Conservation (phyloP, 805 yeast genomes). For the Clavispora fructus region DNA sequence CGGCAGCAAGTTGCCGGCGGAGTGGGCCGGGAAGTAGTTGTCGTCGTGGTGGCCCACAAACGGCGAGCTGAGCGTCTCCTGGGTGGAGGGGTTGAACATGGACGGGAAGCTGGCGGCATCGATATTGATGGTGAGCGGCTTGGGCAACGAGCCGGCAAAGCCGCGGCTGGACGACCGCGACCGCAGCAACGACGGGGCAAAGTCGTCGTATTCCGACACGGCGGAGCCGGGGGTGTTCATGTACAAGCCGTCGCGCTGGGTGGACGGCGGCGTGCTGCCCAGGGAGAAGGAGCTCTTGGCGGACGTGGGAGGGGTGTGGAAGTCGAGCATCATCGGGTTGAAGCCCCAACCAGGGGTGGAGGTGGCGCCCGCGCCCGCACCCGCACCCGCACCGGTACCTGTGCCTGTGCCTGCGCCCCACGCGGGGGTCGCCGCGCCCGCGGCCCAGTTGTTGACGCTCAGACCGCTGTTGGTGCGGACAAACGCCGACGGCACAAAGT, state of each 20-base stretch:
- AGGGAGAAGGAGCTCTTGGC: conserved; percentile 26
- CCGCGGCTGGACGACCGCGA: conserved; percentile 12
- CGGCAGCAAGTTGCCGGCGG: conserved; percentile 11
- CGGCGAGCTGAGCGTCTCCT: conserved; percentile 33
- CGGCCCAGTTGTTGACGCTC: conserved; percentile 16
- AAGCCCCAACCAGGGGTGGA: conserved; percentile 15
- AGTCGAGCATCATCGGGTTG: conserved; percentile 37
- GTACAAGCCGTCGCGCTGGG: conserved; percentile 2
- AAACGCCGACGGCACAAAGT: conserved; percentile 38
- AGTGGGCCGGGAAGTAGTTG: conserved; percentile 6
- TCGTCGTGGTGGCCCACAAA: conserved; percentile 27
- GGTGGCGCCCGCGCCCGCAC: conserved; percentile 2
- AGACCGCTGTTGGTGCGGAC: conserved; percentile 20
- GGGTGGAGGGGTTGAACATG: neutral
- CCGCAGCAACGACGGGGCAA: conserved; percentile 10
- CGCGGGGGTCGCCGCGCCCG: no score
- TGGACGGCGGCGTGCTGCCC: conserved; percentile 12
- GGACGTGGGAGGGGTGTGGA: conserved; percentile 36
- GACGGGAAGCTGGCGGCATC: conserved; percentile 21
- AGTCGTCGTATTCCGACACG: conserved; percentile 29
- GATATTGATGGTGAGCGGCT: conserved; percentile 35
- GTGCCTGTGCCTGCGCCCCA: no score
- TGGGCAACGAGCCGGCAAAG: conserved; percentile 23
- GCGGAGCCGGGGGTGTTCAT: conserved; percentile 3
- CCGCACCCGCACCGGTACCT: neutral